A percentile compares a stretch with the other conserved stretches of the same genome.
Conservation (phyloP, 1,139 yeast species). For the Eremothecium gossypii region DNA sequence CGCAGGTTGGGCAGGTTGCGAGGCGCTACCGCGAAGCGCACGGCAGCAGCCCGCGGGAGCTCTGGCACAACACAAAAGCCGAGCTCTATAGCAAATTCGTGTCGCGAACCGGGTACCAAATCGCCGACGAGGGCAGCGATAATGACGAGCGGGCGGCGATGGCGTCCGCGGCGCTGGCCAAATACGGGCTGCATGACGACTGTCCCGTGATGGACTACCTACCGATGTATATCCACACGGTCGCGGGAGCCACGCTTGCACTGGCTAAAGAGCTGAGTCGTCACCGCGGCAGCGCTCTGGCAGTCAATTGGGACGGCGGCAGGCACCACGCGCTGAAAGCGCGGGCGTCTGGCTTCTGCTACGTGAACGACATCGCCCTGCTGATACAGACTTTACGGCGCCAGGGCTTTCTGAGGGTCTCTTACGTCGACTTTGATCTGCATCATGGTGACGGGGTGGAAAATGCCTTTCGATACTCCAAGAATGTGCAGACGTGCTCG, state of each 20-base stretch:
- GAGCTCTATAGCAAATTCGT: constrained; percentile 2
- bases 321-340: constrained; percentile 57
- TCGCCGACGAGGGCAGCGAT: not conserved
- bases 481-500: constrained; percentile 52
- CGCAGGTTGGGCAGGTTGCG: constrained; percentile 2
- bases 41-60: constrained; percentile 1
- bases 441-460: constrained; percentile 83
- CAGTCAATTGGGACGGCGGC: constrained; percentile 74
- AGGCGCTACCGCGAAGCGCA: constrained; percentile 5
- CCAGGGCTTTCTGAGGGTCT: constrained; percentile 37
- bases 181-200: constrained; percentile 46
- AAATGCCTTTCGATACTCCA: constrained; percentile 48
- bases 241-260: constrained; percentile 52
- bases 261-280: constrained; percentile 27
- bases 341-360: constrained; percentile 65
- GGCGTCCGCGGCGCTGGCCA: constrained; percentile 2
- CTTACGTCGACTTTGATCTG: constrained; percentile 63
- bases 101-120: constrained; percentile 1
- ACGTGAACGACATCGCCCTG: constrained; percentile 57
- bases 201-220: constrained; percentile 55
- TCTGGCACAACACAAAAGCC: constrained; percentile 3
- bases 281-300: constrained; percentile 29
- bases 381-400: constrained; percentile 42
- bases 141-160: not conserved
- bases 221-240: constrained; percentile 39